These are phyloP conservation scores for Lomentospora prolificans DNA, from an alignment of 2,329 filamentous ascomycete genomes.

Conservation along the genomic window DNA sequence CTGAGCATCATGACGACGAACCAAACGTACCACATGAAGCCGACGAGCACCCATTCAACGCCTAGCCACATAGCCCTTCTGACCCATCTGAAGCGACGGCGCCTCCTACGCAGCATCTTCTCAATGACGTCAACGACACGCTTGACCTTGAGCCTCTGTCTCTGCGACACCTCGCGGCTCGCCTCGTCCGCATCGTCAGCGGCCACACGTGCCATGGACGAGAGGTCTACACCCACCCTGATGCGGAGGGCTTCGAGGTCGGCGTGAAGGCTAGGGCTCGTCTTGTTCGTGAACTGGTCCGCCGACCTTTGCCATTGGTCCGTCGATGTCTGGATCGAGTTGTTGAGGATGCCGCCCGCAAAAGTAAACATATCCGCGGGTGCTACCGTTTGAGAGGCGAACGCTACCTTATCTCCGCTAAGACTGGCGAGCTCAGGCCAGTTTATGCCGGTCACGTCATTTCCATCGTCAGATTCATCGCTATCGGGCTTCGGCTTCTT, in stretches of 20 bases:
- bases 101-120: conserved; percentile 60
- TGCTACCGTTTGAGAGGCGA: conserved; percentile 25
- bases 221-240: conserved; percentile 42
- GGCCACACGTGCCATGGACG: conserved; percentile 52
- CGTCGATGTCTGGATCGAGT: conserved; percentile 34
- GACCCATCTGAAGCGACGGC: conserved; percentile 61
- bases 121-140: conserved; percentile 70
- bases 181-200: conserved; percentile 75
- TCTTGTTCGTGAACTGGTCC: conserved; percentile 46
- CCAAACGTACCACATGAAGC: conserved; percentile 93
- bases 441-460: conserved; percentile 14
- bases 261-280: conserved; percentile 41
- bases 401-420: conserved; percentile 22
- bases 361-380: conserved; percentile 38
- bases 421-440: conserved; percentile 37
- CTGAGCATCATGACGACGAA: conserved; percentile 71
- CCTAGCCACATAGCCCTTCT: conserved; percentile 67
- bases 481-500: background rate
- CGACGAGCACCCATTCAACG: conserved; percentile 80
- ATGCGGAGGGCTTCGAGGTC: conserved; percentile 37
- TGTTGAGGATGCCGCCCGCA: conserved; percentile 40
- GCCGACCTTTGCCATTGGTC: conserved; percentile 50
- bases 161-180: conserved; percentile 63
- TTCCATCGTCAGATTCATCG: conserved; percentile 11
- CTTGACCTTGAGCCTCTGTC: conserved; percentile 72